phyloP scores from a whole-genome alignment of 352 stramenopile genomes.

The Phytophthora cajani region DNA sequence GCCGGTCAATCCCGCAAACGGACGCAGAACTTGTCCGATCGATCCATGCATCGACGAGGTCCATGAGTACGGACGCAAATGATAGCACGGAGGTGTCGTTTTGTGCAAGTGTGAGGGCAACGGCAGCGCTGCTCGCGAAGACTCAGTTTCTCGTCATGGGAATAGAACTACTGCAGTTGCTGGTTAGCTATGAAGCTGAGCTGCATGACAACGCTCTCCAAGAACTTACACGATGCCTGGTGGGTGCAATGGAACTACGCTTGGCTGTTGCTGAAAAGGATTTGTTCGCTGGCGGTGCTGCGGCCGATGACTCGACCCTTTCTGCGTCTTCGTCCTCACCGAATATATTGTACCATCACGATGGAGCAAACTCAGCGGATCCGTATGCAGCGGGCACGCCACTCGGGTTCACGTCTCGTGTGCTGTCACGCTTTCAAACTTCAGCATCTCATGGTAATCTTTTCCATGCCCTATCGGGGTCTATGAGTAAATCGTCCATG shows the following conservation, averaged over 20 bases:
- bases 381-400: conserved; percentile 27
- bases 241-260: conserved; percentile 58
- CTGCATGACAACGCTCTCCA: conserved; percentile 48
- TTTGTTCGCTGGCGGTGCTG: conserved; percentile 30
- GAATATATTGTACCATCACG: conserved; percentile 33
- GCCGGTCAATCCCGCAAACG: conserved; percentile 25
- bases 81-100: conserved; percentile 23
- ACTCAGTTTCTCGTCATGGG: conserved; percentile 78
- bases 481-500: conserved; percentile 34
- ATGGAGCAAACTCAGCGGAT: conserved; percentile 9
- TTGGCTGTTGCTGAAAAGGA: conserved; percentile 69
- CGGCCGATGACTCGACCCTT: conserved; percentile 31
- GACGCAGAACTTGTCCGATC: conserved; percentile 41
- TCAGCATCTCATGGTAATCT: conserved; percentile 57
- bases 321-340: conserved; percentile 33
- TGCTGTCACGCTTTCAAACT: conserved; percentile 76
- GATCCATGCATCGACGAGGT: conserved; percentile 37
- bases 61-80: conserved; percentile 8
- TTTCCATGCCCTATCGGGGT: conserved; percentile 62
- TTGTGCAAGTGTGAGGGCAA: conserved; percentile 31
- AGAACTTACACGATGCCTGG: conserved; percentile 71
- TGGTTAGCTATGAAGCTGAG: conserved; percentile 69
- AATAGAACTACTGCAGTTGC: conserved; percentile 69
- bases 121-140: conserved; percentile 59
- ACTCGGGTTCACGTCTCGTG: conserved; percentile 70